phyloP scores from a whole-genome alignment of 108 stramenopile genomes.

The Fistulifera pelliculosa region DNA sequence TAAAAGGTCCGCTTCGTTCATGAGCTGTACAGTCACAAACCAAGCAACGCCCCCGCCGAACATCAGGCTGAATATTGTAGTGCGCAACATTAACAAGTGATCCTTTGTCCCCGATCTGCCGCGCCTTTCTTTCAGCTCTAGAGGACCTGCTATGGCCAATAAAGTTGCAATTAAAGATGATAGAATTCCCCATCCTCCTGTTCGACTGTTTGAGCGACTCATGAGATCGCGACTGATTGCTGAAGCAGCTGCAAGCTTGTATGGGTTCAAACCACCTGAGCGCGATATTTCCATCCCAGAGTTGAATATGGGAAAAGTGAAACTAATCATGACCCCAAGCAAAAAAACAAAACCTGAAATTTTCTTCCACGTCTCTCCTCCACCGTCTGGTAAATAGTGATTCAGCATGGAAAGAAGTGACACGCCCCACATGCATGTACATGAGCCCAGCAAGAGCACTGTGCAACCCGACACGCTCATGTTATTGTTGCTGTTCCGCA shows the following conservation, averaged over 20 bases:
- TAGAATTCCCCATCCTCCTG: slow-evolving; percentile 74
- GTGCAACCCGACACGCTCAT: too few species aligned
- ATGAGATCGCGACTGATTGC: too few species aligned
- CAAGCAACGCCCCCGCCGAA: slow-evolving; percentile 75
- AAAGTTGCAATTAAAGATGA: slow-evolving; percentile 58
- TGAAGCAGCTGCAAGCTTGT: neutral
- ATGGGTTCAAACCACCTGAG: slow-evolving; percentile 19
- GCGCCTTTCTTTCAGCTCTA: slow-evolving; percentile 59
- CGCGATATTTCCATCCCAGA: slow-evolving; percentile 11
- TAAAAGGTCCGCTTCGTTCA: slow-evolving; percentile 56
- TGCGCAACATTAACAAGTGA: slow-evolving; percentile 44
- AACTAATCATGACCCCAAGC: slow-evolving; percentile 50
- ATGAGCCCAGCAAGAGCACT: too few species aligned
- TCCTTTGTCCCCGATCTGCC: slow-evolving; percentile 56
- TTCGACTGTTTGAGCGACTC: slow-evolving; percentile 21
- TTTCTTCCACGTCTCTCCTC: slow-evolving; percentile 62
- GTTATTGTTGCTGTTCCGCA: slow-evolving; percentile 12
- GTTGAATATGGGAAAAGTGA: slow-evolving; percentile 53
- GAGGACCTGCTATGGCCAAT: slow-evolving; percentile 66
- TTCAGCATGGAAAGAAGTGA: slow-evolving; percentile 61
- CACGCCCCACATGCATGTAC: slow-evolving; percentile 44
- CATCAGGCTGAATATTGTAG: slow-evolving; percentile 71
- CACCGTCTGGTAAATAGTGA: slow-evolving; percentile 69
- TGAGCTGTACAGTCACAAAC: slow-evolving; percentile 67
- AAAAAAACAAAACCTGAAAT: slow-evolving; percentile 45